A percentile compares a stretch with the other conserved stretches of the same genome.
Evolutionary conservation across 495 filamentous ascomycete genomes (phyloP).

Genomic region (Patellaria atrata): DNA sequence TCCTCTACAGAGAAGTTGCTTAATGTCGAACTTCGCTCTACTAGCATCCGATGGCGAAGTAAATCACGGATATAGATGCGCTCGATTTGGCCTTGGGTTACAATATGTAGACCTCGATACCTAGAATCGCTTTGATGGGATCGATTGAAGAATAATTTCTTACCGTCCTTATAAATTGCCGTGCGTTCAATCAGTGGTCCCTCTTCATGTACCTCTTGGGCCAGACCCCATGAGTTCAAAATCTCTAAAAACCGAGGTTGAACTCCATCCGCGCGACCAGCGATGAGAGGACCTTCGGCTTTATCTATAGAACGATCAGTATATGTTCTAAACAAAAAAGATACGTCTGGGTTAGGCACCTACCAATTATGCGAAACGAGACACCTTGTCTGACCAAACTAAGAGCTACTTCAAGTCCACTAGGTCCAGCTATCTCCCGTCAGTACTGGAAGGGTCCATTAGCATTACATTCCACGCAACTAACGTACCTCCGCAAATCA

Average conservation of each 20-base stretch:
- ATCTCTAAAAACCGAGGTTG: slow-evolving; percentile 28
- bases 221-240: slow-evolving; percentile 25
- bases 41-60: slow-evolving; percentile 22
- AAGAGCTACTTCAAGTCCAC: slow-evolving; percentile 20
- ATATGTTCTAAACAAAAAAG: neutral
- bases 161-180: slow-evolving; percentile 25
- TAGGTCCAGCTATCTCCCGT: slow-evolving; percentile 21
- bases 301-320: no score
- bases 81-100: slow-evolving; percentile 30
- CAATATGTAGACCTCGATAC: slow-evolving; percentile 28
- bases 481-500: slow-evolving; percentile 24
- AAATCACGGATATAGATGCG: slow-evolving; percentile 28
- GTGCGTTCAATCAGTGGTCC: slow-evolving; percentile 29
- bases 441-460: no score
- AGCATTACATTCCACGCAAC: no score
- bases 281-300: slow-evolving; percentile 14
- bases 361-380: slow-evolving; percentile 20
- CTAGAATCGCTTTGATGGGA: slow-evolving; percentile 27
- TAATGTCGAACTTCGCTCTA: slow-evolving; percentile 23
- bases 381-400: slow-evolving; percentile 24
- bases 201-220: slow-evolving; percentile 26
- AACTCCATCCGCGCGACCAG: slow-evolving; percentile 27
- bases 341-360: neutral
- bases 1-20: slow-evolving; percentile 16
- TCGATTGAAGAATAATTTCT: slow-evolving; percentile 18